Conservation (phyloP, 2,329 filamentous ascomycete genomes). For the Apiospora koreana region DNA sequence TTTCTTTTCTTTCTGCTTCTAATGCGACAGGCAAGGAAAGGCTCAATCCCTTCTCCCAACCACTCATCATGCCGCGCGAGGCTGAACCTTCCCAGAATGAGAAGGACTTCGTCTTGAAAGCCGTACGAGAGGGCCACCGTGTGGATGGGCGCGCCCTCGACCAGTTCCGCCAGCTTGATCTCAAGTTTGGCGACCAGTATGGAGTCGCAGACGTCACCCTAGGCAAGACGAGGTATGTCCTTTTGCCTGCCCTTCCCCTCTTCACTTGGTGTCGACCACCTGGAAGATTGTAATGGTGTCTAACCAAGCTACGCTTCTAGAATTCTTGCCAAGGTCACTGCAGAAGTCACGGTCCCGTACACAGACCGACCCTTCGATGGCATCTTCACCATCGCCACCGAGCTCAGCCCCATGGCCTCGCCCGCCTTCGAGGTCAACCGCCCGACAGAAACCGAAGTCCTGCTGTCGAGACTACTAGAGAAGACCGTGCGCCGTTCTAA, state of each 20-base stretch:
- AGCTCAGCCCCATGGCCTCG: conserved; percentile 89
- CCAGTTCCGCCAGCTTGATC: conserved; percentile 73
- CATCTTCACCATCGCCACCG: conserved; percentile 88
- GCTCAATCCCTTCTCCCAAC: conserved; percentile 17
- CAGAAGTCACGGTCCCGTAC: conserved; percentile 84
- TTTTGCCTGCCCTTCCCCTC: no score
- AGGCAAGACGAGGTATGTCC: conserved; percentile 84
- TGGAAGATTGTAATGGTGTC: neutral
- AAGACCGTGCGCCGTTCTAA: conserved; percentile 91
- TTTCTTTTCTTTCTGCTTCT: neutral
- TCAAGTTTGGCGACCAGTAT: conserved; percentile 88
- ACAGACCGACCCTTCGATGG: conserved; percentile 92
- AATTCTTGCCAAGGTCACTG: conserved; percentile 80
- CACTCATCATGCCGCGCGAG: conserved; percentile 80
- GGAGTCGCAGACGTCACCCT: conserved; percentile 84
- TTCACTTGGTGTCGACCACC: neutral
- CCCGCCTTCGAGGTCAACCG: conserved; percentile 86
- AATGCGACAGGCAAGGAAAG: conserved; percentile 19
- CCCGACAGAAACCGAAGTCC: conserved; percentile 79
- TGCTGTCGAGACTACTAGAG: conserved; percentile 86
- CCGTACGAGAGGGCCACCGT: conserved; percentile 77
- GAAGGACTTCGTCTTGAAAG: conserved; percentile 80
- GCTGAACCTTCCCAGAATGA: conserved; percentile 87
- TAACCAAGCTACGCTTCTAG: conserved; percentile 43
- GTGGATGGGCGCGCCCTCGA: conserved; percentile 83